A percentile compares a stretch with the other conserved stretches of the same genome.
Conservation (phyloP, 768 basidiomycete species). For the Termitomyces sp. region DNA sequence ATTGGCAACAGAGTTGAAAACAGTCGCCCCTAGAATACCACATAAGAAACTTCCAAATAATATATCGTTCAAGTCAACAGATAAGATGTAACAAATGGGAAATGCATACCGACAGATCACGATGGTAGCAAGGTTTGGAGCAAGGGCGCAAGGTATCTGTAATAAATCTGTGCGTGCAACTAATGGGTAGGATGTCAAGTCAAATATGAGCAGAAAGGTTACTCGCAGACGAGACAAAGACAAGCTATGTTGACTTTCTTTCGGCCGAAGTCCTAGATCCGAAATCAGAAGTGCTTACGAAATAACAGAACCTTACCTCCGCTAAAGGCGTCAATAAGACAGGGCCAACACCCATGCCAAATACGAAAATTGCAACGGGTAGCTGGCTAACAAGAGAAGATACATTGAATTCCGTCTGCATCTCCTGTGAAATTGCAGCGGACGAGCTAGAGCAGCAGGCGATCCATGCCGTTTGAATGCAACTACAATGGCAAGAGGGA, state of each 20-base stretch:
- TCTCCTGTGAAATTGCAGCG: constrained; percentile 11
- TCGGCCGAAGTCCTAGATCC: constrained; percentile 16
- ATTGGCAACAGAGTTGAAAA: constrained; percentile 17
- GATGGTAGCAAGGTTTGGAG: constrained; percentile 12
- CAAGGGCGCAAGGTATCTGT: constrained; percentile 18
- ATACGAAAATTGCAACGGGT: constrained; percentile 17
- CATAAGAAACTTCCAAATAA: constrained; percentile 11
- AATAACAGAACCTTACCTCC: constrained; percentile 7
- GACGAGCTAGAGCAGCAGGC: constrained; percentile 17
- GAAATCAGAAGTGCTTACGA: background rate
- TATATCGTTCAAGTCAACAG: background rate
- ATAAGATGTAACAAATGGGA: background rate
- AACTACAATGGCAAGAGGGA: constrained; percentile 2
- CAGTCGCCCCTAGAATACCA: constrained; percentile 13
- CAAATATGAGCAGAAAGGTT: background rate
- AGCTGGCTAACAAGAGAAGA: constrained; percentile 13
- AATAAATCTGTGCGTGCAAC: constrained; percentile 13
- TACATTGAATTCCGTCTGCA: constrained; percentile 13
- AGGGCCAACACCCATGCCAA: constrained; percentile 16
- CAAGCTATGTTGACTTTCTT: constrained; percentile 16
- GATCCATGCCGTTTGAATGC: constrained; percentile 13
- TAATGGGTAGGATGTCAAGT: constrained; percentile 12
- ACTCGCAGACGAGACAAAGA: constrained; percentile 16
- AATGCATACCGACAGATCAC: constrained; percentile 13
- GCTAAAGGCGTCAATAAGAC: constrained; percentile 18